Conservation (phyloP, 169 alveolate genomes). For the Cryptosporidium canis region DNA sequence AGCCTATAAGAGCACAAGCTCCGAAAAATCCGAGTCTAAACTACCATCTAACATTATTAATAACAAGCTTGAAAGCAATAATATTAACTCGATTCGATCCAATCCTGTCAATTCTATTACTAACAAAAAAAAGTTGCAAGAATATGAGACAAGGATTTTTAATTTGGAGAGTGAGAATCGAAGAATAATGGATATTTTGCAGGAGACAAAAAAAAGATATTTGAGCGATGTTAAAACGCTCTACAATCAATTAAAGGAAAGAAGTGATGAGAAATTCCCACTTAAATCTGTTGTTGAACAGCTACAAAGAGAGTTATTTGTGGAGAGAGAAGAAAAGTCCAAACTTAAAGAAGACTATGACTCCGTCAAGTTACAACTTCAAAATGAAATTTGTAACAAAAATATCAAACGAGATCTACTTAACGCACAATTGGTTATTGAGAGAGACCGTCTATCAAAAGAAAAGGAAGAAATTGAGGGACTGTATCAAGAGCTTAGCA, state of each 20-base stretch:
- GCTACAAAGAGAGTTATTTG: conserved; percentile 45
- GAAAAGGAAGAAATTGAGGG: conserved; percentile 6
- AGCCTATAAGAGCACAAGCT: background rate
- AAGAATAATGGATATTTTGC: background rate
- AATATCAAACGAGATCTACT: conserved; percentile 41
- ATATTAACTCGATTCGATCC: background rate
- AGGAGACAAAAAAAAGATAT: conserved; percentile 34
- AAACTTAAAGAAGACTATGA: conserved; percentile 52
- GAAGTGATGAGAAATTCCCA: conserved; percentile 56
- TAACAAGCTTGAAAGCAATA: background rate
- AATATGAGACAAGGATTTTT: conserved; percentile 10
- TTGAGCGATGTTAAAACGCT: conserved; percentile 29
- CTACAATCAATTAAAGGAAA: conserved; percentile 41
- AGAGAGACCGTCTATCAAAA: conserved; percentile 31
- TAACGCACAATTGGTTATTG: conserved; percentile 27
- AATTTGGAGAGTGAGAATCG: conserved; percentile 29
- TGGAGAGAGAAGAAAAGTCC: conserved; percentile 48
- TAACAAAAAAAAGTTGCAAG: background rate
- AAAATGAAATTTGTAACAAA: conserved; percentile 35
- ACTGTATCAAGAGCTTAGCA: conserved; percentile 8
- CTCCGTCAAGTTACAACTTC: conserved; percentile 12
- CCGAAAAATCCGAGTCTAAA: conserved; percentile 18
- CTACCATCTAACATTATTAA: background rate
- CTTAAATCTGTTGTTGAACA: conserved; percentile 47
- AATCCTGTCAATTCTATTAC: background rate